Base-by-base conservation (phyloP, 2,329 filamentous ascomycete genomes). In the Dothiorella sarmentorum region DNA sequence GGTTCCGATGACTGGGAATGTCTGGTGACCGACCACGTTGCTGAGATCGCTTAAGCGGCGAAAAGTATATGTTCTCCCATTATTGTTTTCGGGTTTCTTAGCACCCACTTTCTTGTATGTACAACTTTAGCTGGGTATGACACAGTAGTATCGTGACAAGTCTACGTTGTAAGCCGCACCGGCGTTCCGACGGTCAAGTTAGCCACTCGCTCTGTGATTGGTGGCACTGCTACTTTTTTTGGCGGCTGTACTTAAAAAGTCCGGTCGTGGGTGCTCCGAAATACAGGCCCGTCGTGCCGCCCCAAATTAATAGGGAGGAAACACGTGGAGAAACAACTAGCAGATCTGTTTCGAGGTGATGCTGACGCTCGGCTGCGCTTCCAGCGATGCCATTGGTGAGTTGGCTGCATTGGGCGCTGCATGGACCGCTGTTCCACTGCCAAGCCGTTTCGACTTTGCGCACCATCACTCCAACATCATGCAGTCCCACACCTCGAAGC, bases 1-100 rank as follows among this genome's bases (percentile, higher is more conserved):
- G 62, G 63, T 5, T 65, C 61, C 22, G 53, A 51, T 18, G 64
- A 72, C 47, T 72, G 68, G 68, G 67, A 63, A 13, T 71, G 69
- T 44, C 38, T 71, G 43, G 69, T 71, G 18, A 63, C 63, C 13
- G 44, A 68, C 15, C 69, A 71, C 56, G 56, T 68, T 20, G 66
- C 63, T 40, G 31, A 53, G 7, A 70, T 70, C 61, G 65, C 64
- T 7, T 69, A 24, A 37, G 24, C 7, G 17, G 7, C 5, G 11
- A 7, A 29, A n/a, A 22, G n/a, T n/a, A 27, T 17, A 9, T 5
- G n/a, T n/a, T 17, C n/a, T 27, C 24, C 24, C 24, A 18, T 4
- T 29, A 5, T 22, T n/a, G n/a, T n/a, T n/a, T n/a, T n/a, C n/a
- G n/a, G n/a, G n/a, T n/a, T n/a, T n/a, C n/a, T n/a, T n/a, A n/a